These are phyloP conservation scores for Letharia lupina DNA, from an alignment of 495 filamentous ascomycete species.

Conservation along the genomic window DNA sequence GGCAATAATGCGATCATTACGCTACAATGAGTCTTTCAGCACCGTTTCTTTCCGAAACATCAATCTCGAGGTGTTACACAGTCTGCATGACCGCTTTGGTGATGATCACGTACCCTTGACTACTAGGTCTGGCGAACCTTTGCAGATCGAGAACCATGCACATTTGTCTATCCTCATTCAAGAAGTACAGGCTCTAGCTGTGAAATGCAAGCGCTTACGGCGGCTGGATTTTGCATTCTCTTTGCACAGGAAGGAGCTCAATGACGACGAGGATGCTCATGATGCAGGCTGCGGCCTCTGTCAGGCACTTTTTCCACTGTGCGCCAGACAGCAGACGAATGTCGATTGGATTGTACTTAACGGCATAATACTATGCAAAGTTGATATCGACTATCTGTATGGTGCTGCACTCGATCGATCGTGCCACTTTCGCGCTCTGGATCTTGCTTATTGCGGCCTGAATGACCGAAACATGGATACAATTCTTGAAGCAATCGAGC, in stretches of 20 bases:
- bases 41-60: conserved; percentile 77
- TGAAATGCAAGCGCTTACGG: conserved; percentile 33
- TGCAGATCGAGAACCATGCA: conserved; percentile 51
- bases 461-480: conserved; percentile 35
- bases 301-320: conserved; percentile 70
- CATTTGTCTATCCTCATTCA: conserved; percentile 59
- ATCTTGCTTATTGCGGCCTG: conserved; percentile 70
- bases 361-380: conserved; percentile 74
- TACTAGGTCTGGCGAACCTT: conserved; percentile 46
- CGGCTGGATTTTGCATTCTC: conserved; percentile 47
- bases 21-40: conserved; percentile 86
- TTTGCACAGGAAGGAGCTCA: conserved; percentile 37
- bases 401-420: conserved; percentile 55
- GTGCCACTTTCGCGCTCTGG: conserved; percentile 68
- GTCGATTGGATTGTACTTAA: conserved; percentile 75
- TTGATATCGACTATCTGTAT: conserved; percentile 65
- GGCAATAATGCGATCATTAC: conserved; percentile 74
- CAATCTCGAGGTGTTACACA: conserved; percentile 58
- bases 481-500: conserved; percentile 33
- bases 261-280: conserved; percentile 40
- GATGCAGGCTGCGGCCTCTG: conserved; percentile 71
- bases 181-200: conserved; percentile 61
- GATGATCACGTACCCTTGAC: conserved; percentile 54
- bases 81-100: conserved; percentile 51
- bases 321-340: conserved; percentile 61